Evolutionary conservation across 345 rosid genomes (phyloP), one percentile per base, ranked within the genome.

Genomic region (Populus ilicifolia): DNA sequence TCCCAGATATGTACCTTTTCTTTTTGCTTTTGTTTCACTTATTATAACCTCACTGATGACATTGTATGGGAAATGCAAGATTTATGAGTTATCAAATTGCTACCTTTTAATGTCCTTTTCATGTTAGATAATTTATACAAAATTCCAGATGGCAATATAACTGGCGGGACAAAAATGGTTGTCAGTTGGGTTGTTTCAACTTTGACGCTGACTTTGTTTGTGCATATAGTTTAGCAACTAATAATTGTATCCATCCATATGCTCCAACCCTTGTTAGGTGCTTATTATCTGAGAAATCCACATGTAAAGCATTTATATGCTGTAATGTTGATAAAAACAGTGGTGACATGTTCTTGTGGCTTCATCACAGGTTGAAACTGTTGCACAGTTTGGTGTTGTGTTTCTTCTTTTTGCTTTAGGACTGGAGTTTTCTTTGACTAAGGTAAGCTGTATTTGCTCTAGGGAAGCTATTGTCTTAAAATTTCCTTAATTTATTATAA

Each of bases 321-420:
- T 36, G 5, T 36, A 14, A 13, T 65, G 17, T 50, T 16, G 36
- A 36, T 20, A 61, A 69, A 75, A 61, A 70, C 82, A 50, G 29
- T 33, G 25, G 35, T 75, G 78, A 63, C 77, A 30, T 64, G n/a
- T 59, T 66, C 9, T 64, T 67, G 73, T 76, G 48, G 64, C 52
- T 67, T 73, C 46, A 62, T 75, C 11, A 35, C 84, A 92, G 99
- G 97, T 96, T 74, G 98, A 96, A 85, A 96, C 97, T 23, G 88
- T 94, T 36, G 99, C 98, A 9, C 99, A 96, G 77, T 96, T 96
- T 75, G 99, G 99, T 78, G 99, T 96, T 73, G 94, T 96, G 77
- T 96, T 96, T 87, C 98, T 96, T 81, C 99, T 96, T 77, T 96
- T 96, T 78, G 98, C 99, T 84, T 85, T 96, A 77, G 99, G 99